These are phyloP conservation scores for Plectosphaerella plurivora DNA, from an alignment of 2,329 filamentous ascomycete genomes.

Conservation along the genomic window DNA sequence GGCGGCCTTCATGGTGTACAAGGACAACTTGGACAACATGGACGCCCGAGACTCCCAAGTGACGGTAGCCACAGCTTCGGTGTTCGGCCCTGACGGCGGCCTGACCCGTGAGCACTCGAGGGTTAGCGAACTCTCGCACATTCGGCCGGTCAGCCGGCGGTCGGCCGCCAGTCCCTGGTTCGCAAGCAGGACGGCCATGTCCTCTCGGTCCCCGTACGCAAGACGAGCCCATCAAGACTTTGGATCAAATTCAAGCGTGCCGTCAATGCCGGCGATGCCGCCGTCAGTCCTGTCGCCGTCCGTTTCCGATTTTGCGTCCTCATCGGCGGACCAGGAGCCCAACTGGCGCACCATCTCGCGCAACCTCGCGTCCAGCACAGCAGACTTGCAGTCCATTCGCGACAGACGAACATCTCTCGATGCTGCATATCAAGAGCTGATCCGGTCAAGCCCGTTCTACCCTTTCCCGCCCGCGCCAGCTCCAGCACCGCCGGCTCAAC, in stretches of 20 bases:
- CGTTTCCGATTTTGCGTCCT: neutral
- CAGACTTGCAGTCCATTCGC: slow-evolving; percentile 10
- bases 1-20: slow-evolving; percentile 1
- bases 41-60: neutral
- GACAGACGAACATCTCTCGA: slow-evolving; percentile 7
- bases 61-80: neutral
- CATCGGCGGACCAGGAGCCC: neutral
- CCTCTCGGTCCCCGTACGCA: slow-evolving; percentile 4
- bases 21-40: neutral
- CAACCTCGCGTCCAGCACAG: slow-evolving; percentile 4
- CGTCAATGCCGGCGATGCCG: neutral
- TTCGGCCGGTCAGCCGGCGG: slow-evolving; percentile 11
- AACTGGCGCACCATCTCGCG: slow-evolving; percentile 1
- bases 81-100: slow-evolving; percentile 1
- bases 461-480: neutral
- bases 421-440: slow-evolving; percentile 10
- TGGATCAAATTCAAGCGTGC: neutral
- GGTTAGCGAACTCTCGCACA: slow-evolving; percentile 3
- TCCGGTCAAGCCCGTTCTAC: slow-evolving; percentile 7
- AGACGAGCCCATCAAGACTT: slow-evolving; percentile 1
- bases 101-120: slow-evolving; percentile 6
- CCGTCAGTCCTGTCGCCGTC: neutral
- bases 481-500: slow-evolving; percentile 7
- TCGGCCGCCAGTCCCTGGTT: slow-evolving; percentile 13
- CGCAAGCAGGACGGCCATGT: slow-evolving; percentile 9